Evolutionary conservation across 2,329 filamentous ascomycete genomes (phyloP), one percentile per base, ranked within the genome.

Genomic region (Arthrobotrys musiformis): DNA sequence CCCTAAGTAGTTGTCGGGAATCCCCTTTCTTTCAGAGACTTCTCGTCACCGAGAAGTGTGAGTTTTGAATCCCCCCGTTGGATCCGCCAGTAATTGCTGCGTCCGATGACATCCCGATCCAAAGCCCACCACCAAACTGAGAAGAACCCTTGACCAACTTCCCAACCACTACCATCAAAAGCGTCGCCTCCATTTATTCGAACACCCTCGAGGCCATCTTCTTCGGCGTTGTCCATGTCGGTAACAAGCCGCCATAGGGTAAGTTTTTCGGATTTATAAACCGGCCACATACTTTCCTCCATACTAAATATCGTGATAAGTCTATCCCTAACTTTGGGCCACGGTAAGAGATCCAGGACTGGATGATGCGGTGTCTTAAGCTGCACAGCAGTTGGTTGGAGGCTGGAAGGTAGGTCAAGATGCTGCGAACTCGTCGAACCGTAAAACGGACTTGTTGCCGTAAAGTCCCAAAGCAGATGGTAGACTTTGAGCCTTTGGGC

Each of bases 401-500:
- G 54, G 17, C 70, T 58, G 58, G 64, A 22, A 11, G 72, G 72
- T 50, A 66, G 48, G 22, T 70, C 50, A 76, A 35, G 73, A 77
- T 66, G 73, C 40, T 52, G 60, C 61, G 35, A 42, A 77, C 50
- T 77, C 73, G 61, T 77, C 66, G 60, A 61, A 77, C 67, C 66
- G 73, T 52, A 77, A 26, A 66, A 70, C 66, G 44, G 73, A 77
- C 60, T 77, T 77, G 73, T 77, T 77, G 52, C 73, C 60, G 73
- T 77, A 77, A 66, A 77, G 73, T 61, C 42, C 73, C 54, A 77
- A 40, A 64, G 73, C 11, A 66, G 73, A 67, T 61, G 73, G 58
- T 26, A 70, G 40, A 69, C 58, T 62, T 70, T 77, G 73, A 67
- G 73, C 35, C 66, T 77, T 77, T 67, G 73, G 60, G 60, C 70